These are phyloP conservation scores for Marasmius sp. DNA, from an alignment of 1,284 basidiomycete genomes.

Conservation along the genomic window DNA sequence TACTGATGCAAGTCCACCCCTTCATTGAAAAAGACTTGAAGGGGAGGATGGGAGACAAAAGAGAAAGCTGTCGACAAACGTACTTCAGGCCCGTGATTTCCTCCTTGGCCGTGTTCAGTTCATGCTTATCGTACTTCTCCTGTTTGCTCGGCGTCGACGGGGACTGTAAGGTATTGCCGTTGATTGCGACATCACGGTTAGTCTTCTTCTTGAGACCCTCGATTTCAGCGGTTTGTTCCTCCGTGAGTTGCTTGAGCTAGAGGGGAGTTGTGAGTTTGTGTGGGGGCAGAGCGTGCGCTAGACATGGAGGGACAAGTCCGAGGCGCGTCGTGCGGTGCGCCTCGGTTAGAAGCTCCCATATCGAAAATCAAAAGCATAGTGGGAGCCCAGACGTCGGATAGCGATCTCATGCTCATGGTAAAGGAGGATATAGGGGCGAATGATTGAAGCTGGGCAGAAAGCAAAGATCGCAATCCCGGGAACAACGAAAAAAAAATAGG, in stretches of 20 bases:
- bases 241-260: slow-evolving; percentile 28
- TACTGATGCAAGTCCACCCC: no score
- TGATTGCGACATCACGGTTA: slow-evolving; percentile 54
- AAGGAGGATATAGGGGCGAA: neutral
- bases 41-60: neutral
- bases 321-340: no score
- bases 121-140: slow-evolving; percentile 38
- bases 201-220: slow-evolving; percentile 56
- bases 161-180: slow-evolving; percentile 35
- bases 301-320: neutral
- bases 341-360: no score
- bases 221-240: slow-evolving; percentile 50
- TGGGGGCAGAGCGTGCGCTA: slow-evolving; percentile 11
- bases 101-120: slow-evolving; percentile 48
- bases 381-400: neutral
- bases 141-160: slow-evolving; percentile 26
- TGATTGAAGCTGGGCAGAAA: no score
- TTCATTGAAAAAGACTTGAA: neutral
- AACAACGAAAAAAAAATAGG: neutral
- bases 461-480: neutral
- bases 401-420: neutral
- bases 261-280: slow-evolving; percentile 37
- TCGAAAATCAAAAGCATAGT: neutral
- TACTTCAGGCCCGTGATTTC: slow-evolving; percentile 81
- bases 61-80: slow-evolving; percentile 16